Conservation (phyloP, 257 asterid genomes). For the Oldenlandia corymbosa region DNA sequence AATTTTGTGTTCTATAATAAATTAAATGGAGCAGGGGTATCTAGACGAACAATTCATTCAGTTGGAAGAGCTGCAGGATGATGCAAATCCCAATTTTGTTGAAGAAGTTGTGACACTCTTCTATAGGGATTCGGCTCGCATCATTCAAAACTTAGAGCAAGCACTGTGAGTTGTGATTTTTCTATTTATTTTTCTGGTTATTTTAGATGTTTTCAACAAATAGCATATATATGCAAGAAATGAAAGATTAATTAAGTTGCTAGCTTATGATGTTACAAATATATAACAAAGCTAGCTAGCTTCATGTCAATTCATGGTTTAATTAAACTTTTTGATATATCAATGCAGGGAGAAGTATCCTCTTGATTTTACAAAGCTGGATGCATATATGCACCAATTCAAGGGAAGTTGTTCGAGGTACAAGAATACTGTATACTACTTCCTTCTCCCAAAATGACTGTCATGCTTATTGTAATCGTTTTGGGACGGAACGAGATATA, state of each 20-base stretch:
- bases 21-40: conserved; percentile 73
- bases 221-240: too few relatives aligned
- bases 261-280: too few relatives aligned
- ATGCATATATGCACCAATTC: conserved; percentile 64
- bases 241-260: too few relatives aligned
- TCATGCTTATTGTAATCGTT: too few relatives aligned
- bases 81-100: conserved; percentile 61
- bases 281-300: too few relatives aligned
- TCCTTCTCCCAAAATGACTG: too few relatives aligned
- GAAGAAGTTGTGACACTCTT: conserved; percentile 76
- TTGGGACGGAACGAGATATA: too few relatives aligned
- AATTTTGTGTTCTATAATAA: too few relatives aligned
- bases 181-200: too few relatives aligned
- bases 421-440: not conserved
- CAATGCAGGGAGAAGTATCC: conserved; percentile 28
- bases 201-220: too few relatives aligned
- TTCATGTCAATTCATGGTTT: too few relatives aligned
- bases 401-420: conserved; percentile 77
- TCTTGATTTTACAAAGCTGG: conserved; percentile 43
- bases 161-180: conserved; percentile 43
- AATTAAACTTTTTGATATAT: too few relatives aligned
- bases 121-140: conserved; percentile 53
- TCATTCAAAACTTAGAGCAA: conserved; percentile 49
- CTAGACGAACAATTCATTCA: conserved; percentile 67
- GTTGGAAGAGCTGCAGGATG: conserved; percentile 76